phyloP scores from a whole-genome alignment of 192 early-diverging fungal species.

The Coemansia umbellata region DNA sequence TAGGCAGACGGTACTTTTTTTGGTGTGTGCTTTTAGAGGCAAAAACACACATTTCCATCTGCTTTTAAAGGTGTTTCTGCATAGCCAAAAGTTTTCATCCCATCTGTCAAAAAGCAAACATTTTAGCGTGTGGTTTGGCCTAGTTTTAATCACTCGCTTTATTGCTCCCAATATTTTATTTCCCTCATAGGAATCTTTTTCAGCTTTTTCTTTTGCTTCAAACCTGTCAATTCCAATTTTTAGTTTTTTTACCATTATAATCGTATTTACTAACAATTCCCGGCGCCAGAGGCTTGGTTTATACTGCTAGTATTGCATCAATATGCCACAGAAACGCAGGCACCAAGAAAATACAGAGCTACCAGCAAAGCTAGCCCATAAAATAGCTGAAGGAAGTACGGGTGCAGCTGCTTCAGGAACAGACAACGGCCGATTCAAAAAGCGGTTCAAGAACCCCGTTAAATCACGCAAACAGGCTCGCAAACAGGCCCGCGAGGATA shows the following conservation, averaged over 20 bases:
- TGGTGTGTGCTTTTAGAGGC: no score
- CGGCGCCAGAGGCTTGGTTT: no score
- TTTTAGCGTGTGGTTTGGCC: background rate
- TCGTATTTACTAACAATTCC: background rate
- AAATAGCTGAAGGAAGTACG: slow-evolving; percentile 7
- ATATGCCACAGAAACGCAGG: slow-evolving; percentile 40
- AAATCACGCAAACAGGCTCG: slow-evolving; percentile 39
- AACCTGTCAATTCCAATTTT: no score
- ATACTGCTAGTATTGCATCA: no score
- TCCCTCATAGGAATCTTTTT: no score
- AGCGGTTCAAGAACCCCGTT: slow-evolving; percentile 29
- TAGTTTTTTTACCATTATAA: slow-evolving; percentile 1
- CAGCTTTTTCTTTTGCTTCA: no score
- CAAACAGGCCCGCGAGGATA: slow-evolving; percentile 49
- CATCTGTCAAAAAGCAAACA: no score
- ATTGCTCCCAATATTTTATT: no score
- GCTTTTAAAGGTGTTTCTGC: no score
- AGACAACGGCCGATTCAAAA: slow-evolving; percentile 30
- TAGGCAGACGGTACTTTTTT: no score
- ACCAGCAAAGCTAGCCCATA: slow-evolving; percentile 16
- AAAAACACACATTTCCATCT: no score
- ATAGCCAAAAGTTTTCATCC: no score
- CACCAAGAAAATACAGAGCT: slow-evolving; percentile 35
- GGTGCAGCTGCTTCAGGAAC: background rate
- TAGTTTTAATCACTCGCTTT: background rate